These are phyloP conservation scores for Cadophora gregata DNA, from an alignment of 2,329 filamentous ascomycete species.

Conservation along the genomic window DNA sequence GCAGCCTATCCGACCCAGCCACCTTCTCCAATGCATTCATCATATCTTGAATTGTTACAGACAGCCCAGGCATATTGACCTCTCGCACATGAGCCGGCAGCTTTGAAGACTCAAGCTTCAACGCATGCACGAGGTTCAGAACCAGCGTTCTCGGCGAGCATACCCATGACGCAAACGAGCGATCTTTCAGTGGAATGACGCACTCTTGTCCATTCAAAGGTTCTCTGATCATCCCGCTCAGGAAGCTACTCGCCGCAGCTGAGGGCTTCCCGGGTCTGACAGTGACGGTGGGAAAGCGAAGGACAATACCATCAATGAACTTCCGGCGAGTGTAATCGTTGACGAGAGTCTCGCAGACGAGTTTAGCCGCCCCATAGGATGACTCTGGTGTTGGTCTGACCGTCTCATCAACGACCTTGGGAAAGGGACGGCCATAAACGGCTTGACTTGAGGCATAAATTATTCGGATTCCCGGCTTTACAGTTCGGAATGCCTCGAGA, in stretches of 20 bases:
- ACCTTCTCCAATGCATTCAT: constrained; percentile 62
- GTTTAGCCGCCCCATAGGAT: constrained; percentile 66
- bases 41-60: constrained; percentile 64
- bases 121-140: constrained; percentile 57
- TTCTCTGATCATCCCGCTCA: constrained; percentile 67
- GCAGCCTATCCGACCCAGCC: constrained; percentile 60
- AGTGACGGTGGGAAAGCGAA: constrained; percentile 65
- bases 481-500: constrained; percentile 55
- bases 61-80: constrained; percentile 63
- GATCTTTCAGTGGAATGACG: constrained; percentile 56
- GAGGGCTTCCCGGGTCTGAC: constrained; percentile 66
- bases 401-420: constrained; percentile 53
- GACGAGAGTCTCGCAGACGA: constrained; percentile 64
- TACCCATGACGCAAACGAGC: constrained; percentile 59
- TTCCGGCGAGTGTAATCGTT: constrained; percentile 63
- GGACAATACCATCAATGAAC: constrained; percentile 60
- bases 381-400: constrained; percentile 58
- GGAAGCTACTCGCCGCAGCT: constrained; percentile 64
- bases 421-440: constrained; percentile 61
- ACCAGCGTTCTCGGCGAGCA: constrained; percentile 60
- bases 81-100: constrained; percentile 55
- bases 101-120: constrained; percentile 48
- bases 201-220: constrained; percentile 60
- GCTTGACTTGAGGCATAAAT: constrained; percentile 65
- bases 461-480: constrained; percentile 54